Conservation (phyloP, 345 rosid species). For the Dipteronia sinensis region DNA sequence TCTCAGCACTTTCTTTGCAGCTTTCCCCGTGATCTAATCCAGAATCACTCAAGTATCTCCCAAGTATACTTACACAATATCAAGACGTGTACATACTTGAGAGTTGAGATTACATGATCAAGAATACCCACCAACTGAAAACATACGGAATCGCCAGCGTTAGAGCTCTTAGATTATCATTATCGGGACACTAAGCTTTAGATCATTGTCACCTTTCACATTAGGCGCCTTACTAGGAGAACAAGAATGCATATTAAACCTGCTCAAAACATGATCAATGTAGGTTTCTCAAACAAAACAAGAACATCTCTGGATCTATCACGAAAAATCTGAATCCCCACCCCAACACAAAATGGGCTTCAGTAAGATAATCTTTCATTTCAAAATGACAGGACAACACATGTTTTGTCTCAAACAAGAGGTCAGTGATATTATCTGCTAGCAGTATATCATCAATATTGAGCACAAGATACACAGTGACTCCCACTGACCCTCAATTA, state of each 20-base stretch:
- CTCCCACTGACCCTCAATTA: too few species aligned
- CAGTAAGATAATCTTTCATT: neutral
- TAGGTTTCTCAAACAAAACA: neutral
- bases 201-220: neutral
- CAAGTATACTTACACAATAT: neutral
- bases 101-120: neutral
- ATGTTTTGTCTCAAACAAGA: neutral
- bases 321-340: neutral
- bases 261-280: neutral
- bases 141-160: neutral
- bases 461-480: too few species aligned
- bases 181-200: neutral
- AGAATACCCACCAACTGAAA: neutral
- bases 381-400: neutral
- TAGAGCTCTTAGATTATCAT: neutral
- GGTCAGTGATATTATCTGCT: too few species aligned
- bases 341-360: neutral
- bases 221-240: neutral
- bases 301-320: neutral
- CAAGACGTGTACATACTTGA: neutral
- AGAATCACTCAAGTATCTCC: neutral
- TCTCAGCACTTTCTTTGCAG: too few species aligned
- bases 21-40: too few species aligned
- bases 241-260: neutral
- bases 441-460: too few species aligned